Conservation (phyloP, 192 early-diverging fungal species). For the Dimargaris verticillata region DNA sequence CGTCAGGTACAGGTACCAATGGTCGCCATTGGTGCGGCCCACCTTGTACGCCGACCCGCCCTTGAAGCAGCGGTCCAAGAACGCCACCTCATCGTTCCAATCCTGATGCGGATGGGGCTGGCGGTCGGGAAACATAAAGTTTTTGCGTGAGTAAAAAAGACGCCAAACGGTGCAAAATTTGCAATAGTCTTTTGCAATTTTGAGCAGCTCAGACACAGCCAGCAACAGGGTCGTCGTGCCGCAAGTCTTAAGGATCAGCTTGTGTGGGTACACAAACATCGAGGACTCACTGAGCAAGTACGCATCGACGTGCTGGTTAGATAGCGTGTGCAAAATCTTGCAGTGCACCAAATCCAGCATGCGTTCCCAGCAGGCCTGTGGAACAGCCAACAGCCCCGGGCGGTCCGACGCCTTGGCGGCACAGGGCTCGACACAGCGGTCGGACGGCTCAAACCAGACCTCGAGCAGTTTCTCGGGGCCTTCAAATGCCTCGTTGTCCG, state of each 20-base stretch:
- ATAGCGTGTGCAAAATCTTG: constrained; percentile 71
- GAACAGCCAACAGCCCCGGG: constrained; percentile 55
- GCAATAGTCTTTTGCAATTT: constrained; percentile 55
- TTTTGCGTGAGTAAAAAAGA: constrained; percentile 90
- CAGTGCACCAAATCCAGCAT: constrained; percentile 91
- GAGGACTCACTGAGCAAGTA: constrained; percentile 94
- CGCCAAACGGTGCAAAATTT: constrained; percentile 32
- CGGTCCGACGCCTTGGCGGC: constrained; percentile 14
- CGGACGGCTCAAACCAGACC: constrained; percentile 74
- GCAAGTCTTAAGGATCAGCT: constrained; percentile 92
- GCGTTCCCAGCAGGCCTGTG: constrained; percentile 67
- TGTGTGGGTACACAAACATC: constrained; percentile 94
- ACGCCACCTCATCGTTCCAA: constrained; percentile 82
- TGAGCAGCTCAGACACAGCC: constrained; percentile 71
- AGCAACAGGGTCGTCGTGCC: constrained; percentile 88
- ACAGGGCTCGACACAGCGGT: constrained; percentile 14
- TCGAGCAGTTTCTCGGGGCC: constrained; percentile 97
- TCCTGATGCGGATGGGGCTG: constrained; percentile 75
- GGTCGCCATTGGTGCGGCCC: constrained; percentile 84
- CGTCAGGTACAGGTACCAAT: constrained; percentile 90
- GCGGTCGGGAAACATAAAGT: constrained; percentile 88
- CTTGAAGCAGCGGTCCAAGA: constrained; percentile 46
- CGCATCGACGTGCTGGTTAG: constrained; percentile 71
- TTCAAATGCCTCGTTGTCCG: constrained; percentile 51
- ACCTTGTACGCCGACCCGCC: constrained; percentile 75